phyloP scores from a whole-genome alignment of 2,329 filamentous ascomycete genomes.

The Colletotrichum sp. region DNA sequence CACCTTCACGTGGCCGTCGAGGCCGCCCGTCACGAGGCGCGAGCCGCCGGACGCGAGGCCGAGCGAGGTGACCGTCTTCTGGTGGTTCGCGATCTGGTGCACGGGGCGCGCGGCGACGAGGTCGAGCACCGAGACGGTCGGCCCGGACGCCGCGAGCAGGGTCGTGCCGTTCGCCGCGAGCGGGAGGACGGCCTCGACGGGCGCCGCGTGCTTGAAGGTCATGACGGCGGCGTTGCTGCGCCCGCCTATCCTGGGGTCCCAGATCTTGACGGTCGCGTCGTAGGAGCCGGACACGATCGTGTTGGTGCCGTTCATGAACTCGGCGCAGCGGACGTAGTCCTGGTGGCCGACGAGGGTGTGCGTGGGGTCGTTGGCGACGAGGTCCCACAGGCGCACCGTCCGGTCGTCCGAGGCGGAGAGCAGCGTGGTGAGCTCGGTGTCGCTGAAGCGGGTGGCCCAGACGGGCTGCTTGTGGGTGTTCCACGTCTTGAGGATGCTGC shows the following conservation, averaged over 20 bases:
- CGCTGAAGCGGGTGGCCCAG: slow-evolving; percentile 92
- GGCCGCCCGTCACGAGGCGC: slow-evolving; percentile 82
- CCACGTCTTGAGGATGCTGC: slow-evolving; percentile 96
- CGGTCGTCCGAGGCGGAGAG: slow-evolving; percentile 93
- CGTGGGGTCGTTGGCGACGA: slow-evolving; percentile 78
- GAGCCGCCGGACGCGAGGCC: slow-evolving; percentile 81
- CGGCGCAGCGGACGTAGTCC: slow-evolving; percentile 89
- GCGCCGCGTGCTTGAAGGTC: slow-evolving; percentile 92
- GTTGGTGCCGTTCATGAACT: slow-evolving; percentile 76
- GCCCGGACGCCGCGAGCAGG: slow-evolving; percentile 83
- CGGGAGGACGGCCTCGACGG: slow-evolving; percentile 87
- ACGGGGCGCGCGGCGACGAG: slow-evolving; percentile 89
- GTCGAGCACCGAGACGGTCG: slow-evolving; percentile 88
- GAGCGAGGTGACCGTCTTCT: slow-evolving; percentile 94
- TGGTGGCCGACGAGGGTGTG: slow-evolving; percentile 84
- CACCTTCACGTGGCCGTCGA: slow-evolving; percentile 97
- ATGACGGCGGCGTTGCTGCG: slow-evolving; percentile 66
- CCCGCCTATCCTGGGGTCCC: slow-evolving; percentile 80
- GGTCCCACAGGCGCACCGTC: slow-evolving; percentile 92
- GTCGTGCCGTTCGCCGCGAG: slow-evolving; percentile 82
- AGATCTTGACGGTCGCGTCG: slow-evolving; percentile 90
- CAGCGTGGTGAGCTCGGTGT: slow-evolving; percentile 81
- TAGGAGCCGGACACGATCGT: slow-evolving; percentile 91
- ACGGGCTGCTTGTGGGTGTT: slow-evolving; percentile 92
- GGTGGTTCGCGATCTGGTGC: slow-evolving; percentile 88